Evolutionary conservation across 192 early-diverging fungal species (phyloP), one percentile per base, ranked within the genome.

Genomic region (Coemansia sp.): DNA sequence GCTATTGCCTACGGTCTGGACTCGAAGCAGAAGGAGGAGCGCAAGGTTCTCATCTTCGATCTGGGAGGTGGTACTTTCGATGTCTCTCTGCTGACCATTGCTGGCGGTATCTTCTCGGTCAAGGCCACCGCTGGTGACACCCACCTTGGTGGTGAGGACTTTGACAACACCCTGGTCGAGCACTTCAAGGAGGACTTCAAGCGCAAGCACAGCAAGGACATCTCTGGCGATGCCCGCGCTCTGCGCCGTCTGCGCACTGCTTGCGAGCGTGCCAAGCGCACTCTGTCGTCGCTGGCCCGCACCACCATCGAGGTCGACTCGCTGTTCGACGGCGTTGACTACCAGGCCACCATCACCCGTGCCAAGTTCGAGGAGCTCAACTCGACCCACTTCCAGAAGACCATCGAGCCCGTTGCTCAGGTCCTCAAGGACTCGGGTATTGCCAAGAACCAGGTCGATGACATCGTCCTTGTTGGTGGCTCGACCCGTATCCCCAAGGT

Each of bases 401-500:
- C 89, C 77, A 73, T 92, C 57, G 86, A 92, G 60, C 90, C 90
- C 48, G 87, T 89, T 58, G 77, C 79, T 34, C 84, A 89, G 83
- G 90, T 89, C 64, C 80, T 92, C 59, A 85, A 87, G 81, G 92
- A 95, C 82, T 87, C 89, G 77, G 85, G 84, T 71, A 80, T 88
- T 65, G 70, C 83, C 83, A 94, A 94, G 86, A 84, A 80, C 66
- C 83, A 89, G 50, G 83, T 93, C 65, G 73, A 90, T 73, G 93
- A 92, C 72, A 85, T 94, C 62, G 89, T 94, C 66, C 86, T 94
- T 50, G 91, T 91, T 45, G 92, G 94, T 72, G 93, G 94, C 61
- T 94, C 93, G 40, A 94, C 93, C 56, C 93, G 92, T 81, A 96
- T 96, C 75, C 94, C 94, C 84, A 94, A 93, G 85, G 87, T 96